A percentile compares a stretch with the other conserved stretches of the same genome.
These are phyloP conservation scores for Colletotrichum truncatum DNA, from an alignment of 2,329 filamentous ascomycete species.

Conservation along the genomic window DNA sequence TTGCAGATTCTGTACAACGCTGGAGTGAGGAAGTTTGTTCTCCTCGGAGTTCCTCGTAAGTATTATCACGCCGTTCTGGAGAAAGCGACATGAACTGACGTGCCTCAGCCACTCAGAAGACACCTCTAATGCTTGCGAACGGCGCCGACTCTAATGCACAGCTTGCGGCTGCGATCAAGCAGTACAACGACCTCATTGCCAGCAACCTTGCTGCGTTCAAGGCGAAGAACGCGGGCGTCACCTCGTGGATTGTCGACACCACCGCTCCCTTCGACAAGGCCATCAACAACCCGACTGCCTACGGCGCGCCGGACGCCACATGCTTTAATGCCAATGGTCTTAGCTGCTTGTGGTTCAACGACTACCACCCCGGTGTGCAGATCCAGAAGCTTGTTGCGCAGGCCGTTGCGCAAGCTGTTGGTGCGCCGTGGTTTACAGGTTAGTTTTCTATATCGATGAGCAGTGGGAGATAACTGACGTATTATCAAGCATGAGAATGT, in stretches of 20 bases:
- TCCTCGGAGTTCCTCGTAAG: conserved; percentile 56
- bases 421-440: conserved; percentile 27
- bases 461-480: not conserved
- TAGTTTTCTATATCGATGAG: not conserved
- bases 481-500: too few relatives aligned
- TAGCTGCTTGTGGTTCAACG: conserved; percentile 55
- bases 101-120: conserved; percentile 48
- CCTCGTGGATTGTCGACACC: conserved; percentile 50
- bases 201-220: conserved; percentile 42
- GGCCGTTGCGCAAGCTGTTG: conserved; percentile 41
- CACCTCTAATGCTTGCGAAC: conserved; percentile 43
- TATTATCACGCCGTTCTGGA: too few relatives aligned
- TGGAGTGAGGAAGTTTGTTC: conserved; percentile 56
- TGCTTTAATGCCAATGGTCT: conserved; percentile 52
- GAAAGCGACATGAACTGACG: too few relatives aligned
- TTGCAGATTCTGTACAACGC: conserved; percentile 52
- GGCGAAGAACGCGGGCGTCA: conserved; percentile 42
- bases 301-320: conserved; percentile 51
- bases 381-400: conserved; percentile 50
- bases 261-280: conserved; percentile 50
- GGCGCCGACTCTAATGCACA: conserved; percentile 34
- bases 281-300: conserved; percentile 49
- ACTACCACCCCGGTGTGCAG: conserved; percentile 51
- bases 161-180: conserved; percentile 44
- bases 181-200: conserved; percentile 48